Evolutionary conservation across 345 rosid species (phyloP).

Genomic region (Lepidium africanum): DNA sequence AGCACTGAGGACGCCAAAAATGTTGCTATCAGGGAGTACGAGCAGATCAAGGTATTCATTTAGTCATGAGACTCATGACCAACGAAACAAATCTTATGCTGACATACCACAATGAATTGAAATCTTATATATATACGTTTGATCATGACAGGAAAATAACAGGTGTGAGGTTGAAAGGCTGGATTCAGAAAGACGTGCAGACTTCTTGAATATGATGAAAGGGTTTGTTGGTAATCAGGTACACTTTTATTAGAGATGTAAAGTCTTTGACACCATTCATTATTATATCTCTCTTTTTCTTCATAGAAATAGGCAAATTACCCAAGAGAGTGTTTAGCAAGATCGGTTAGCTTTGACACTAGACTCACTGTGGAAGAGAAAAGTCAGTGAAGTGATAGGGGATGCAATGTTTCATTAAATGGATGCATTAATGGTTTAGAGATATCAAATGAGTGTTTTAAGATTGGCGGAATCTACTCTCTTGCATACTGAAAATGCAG

Average conservation of each 20-base stretch:
- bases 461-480: neutral
- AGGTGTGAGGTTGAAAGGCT: constrained; percentile 80
- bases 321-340: neutral
- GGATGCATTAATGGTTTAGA: neutral
- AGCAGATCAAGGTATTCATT: constrained; percentile 69
- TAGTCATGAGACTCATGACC: neutral
- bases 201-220: constrained; percentile 82
- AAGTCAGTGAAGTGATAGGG: neutral
- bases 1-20: constrained; percentile 83
- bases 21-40: constrained; percentile 80
- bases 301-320: neutral
- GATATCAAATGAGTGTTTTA: neutral
- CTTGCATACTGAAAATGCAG: neutral
- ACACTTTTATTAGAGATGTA: neutral
- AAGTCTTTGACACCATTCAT: neutral
- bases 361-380: neutral
- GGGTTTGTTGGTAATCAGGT: constrained; percentile 96
- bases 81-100: neutral
- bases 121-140: neutral
- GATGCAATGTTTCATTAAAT: neutral
- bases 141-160: constrained; percentile 66
- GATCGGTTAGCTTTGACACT: neutral
- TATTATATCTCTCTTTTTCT: neutral
- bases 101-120: neutral
- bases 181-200: constrained; percentile 66